Evolutionary conservation across 495 filamentous ascomycete species (phyloP).

Genomic region (Paragyromitra xinjiangensis): DNA sequence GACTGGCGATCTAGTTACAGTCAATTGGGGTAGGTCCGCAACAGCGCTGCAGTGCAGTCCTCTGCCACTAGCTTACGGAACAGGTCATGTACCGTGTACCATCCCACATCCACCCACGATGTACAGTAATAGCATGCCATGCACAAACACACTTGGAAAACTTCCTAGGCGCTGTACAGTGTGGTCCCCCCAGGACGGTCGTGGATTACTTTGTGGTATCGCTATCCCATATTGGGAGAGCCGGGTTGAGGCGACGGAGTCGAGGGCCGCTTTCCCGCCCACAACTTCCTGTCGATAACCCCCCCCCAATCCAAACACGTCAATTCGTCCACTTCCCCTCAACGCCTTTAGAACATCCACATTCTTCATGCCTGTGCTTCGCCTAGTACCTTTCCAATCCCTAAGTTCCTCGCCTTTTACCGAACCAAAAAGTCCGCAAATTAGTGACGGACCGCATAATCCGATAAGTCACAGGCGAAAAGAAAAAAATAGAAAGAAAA

Average conservation of each 20-base stretch:
- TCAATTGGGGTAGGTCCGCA: not conserved
- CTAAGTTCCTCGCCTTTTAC: slow-evolving; percentile 33
- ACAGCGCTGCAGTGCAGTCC: not conserved
- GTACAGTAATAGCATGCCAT: not conserved
- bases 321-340: slow-evolving; percentile 43
- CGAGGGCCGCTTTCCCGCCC: slow-evolving; percentile 19
- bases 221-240: slow-evolving; percentile 11
- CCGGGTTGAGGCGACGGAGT: slow-evolving; percentile 16
- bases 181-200: not conserved
- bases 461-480: slow-evolving; percentile 32
- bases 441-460: slow-evolving; percentile 38
- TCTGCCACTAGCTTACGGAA: not conserved
- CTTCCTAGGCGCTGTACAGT: not conserved
- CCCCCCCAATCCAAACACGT: slow-evolving; percentile 30
- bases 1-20: slow-evolving; percentile 20
- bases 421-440: slow-evolving; percentile 29
- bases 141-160: not conserved
- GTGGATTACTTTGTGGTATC: slow-evolving; percentile 25
- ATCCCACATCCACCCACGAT: not conserved
- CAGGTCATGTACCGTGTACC: not conserved
- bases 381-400: slow-evolving; percentile 23
- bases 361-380: slow-evolving; percentile 23
- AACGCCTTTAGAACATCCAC: slow-evolving; percentile 34
- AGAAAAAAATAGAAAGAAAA: not conserved
- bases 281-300: slow-evolving; percentile 22